Conservation (phyloP, 768 basidiomycete species). For the Suillus subaureus region DNA sequence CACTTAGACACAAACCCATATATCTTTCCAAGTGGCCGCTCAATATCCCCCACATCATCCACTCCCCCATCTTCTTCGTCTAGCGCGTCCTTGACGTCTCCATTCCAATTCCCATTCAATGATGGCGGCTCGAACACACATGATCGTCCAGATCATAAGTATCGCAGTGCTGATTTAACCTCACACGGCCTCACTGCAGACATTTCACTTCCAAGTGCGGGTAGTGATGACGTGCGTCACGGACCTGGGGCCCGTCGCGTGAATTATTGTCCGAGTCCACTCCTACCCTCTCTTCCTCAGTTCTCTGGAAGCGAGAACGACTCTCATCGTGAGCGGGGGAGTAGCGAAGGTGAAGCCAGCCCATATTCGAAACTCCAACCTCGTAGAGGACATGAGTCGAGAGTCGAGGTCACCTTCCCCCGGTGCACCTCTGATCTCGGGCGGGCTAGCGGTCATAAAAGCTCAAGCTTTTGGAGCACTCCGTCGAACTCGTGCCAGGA, state of each 20-base stretch:
- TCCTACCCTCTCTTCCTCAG: constrained; percentile 49
- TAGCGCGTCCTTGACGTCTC: constrained; percentile 60
- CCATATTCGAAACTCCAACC: constrained; percentile 48
- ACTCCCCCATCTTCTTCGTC: constrained; percentile 64
- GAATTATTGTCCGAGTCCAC: constrained; percentile 47
- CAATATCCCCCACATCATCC: constrained; percentile 69
- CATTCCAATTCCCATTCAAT: constrained; percentile 65
- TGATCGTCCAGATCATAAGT: constrained; percentile 67
- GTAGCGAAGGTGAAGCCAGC: constrained; percentile 57
- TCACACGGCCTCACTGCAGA: constrained; percentile 77
- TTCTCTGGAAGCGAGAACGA: constrained; percentile 54
- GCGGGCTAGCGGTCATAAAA: constrained; percentile 88
- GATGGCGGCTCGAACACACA: constrained; percentile 53
- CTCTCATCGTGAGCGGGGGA: constrained; percentile 53
- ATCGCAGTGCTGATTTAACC: constrained; percentile 65
- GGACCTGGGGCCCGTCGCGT: constrained; percentile 52
- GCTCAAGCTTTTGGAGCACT: constrained; percentile 87
- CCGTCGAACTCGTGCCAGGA: constrained; percentile 73
- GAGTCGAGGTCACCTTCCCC: constrained; percentile 52
- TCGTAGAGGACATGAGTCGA: constrained; percentile 50
- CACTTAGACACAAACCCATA: constrained; percentile 58
- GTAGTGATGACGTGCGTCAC: constrained; percentile 62
- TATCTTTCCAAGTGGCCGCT: constrained; percentile 66
- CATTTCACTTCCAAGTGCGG: constrained; percentile 57
- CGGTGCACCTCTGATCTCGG: constrained; percentile 57